phyloP scores from a whole-genome alignment of 1,284 basidiomycete species.

The Malassezia obtusa region DNA sequence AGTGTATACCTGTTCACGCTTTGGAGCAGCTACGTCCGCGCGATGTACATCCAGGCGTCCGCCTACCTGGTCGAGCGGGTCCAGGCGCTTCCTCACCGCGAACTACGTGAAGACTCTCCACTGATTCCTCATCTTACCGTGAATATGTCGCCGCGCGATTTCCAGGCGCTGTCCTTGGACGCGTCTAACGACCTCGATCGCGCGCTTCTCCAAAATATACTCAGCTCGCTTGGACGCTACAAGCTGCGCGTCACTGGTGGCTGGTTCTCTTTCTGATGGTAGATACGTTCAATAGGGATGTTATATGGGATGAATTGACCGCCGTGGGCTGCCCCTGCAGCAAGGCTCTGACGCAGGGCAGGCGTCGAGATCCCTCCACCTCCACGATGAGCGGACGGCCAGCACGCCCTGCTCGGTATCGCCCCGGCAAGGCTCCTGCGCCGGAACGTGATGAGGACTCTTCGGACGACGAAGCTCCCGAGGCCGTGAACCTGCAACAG shows the following conservation, averaged over 20 bases:
- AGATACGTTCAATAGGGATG: no score
- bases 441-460: not conserved
- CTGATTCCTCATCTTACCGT: not conserved
- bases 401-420: slow-evolving; percentile 37
- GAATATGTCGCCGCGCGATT: not conserved
- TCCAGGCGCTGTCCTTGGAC: slow-evolving; percentile 2
- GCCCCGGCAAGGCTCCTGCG: slow-evolving; percentile 40
- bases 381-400: not conserved
- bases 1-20: slow-evolving; percentile 17
- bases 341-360: not conserved
- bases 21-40: slow-evolving; percentile 18
- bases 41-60: slow-evolving; percentile 10
- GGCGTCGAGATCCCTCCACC: not conserved
- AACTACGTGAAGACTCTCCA: not conserved
- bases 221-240: not conserved
- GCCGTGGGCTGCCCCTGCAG: no score
- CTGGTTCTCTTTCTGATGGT: not conserved
- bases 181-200: not conserved
- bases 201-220: not conserved
- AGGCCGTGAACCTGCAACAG: not conserved
- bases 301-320: no score
- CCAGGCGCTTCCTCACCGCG: not conserved
- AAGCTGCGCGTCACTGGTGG: not conserved
- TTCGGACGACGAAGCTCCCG: slow-evolving; percentile 15
- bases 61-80: slow-evolving; percentile 10